phyloP scores from a whole-genome alignment of 192 early-diverging fungal species.

The Kickxella alabastrina region DNA sequence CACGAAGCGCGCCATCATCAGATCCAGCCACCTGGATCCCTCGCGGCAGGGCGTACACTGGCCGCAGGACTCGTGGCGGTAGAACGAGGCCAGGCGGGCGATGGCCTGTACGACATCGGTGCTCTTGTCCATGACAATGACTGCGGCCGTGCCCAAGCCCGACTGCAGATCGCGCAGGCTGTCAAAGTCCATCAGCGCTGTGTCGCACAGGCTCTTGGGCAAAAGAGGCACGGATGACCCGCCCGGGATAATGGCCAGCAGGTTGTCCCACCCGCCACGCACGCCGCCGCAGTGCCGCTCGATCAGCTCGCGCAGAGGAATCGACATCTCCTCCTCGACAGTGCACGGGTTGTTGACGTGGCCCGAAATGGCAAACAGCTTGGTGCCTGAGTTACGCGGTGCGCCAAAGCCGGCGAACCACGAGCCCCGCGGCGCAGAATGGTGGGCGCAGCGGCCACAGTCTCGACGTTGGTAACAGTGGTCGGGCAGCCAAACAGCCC shows the following conservation, averaged over 20 bases:
- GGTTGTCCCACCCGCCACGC: slow-evolving; percentile 97
- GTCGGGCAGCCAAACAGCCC: slow-evolving; percentile 98
- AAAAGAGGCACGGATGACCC: slow-evolving; percentile 91
- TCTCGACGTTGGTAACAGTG: slow-evolving; percentile 99
- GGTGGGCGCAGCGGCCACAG: slow-evolving; percentile 96
- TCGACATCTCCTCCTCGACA: slow-evolving; percentile 98
- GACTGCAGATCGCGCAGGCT: slow-evolving; percentile 89
- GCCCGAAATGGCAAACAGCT: slow-evolving; percentile 96
- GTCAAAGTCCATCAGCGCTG: slow-evolving; percentile 99
- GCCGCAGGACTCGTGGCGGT: slow-evolving; percentile 97
- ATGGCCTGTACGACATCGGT: slow-evolving; percentile 94
- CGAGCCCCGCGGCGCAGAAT: slow-evolving; percentile 83
- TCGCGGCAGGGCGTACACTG: slow-evolving; percentile 99
- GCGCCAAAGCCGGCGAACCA: slow-evolving; percentile 97
- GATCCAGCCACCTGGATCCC: slow-evolving; percentile 89
- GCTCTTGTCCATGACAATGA: slow-evolving; percentile 99
- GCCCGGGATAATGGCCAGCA: slow-evolving; percentile 95
- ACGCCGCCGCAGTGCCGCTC: slow-evolving; percentile 95
- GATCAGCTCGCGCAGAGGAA: slow-evolving; percentile 89
- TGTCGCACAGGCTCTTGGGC: slow-evolving; percentile 81
- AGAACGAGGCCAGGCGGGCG: slow-evolving; percentile 87
- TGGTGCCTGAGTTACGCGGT: slow-evolving; percentile 90
- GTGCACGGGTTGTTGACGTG: slow-evolving; percentile 98
- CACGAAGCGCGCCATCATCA: slow-evolving; percentile 96
- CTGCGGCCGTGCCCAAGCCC: slow-evolving; percentile 92